Base-by-base conservation (phyloP, 768 basidiomycete genomes). In the Lanmaoa pseudosensibilis region DNA sequence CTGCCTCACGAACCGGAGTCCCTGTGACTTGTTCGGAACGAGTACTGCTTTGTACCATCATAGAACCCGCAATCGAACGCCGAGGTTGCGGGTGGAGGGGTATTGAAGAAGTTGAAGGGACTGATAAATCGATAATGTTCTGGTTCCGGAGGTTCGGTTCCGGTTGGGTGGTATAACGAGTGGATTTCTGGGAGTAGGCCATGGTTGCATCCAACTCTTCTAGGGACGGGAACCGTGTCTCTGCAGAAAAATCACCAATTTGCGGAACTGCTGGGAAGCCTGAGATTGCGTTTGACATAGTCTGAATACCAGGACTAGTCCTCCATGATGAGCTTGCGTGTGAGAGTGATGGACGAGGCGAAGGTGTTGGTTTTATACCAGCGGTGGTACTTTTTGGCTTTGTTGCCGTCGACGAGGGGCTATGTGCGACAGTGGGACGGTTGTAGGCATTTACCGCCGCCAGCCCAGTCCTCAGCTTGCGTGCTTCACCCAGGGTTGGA, bases 221-320 rank as follows among this genome's bases (percentile, higher is more conserved):
- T 40, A 97, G 74, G 1, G 94, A 90, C 0, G 94, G 94, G 70
- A 91, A 97, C 50, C 91, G 80, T 32, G 84, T 80, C 70, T 94
- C 92, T 18, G 78, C 81, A 41, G 80, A 75, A 23, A 79, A 67
- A 32, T 79, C 76, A 21, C 79, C 76, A 39, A 67, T 65, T 39
- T 74, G 75, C 18, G 65, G 67, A 55, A 78, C 67, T 21, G 68
- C 59, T 11, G 69, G 57, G 9, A n/a, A n/a, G n/a, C n/a, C n/a
- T n/a, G 75, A 55, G 27, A 73, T 69, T 15, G 82, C 77, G 18
- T 71, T 74, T 7, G 78, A 72, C 52, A 50, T 30, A 21, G 62
- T 50, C 21, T 64, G 67, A 34, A 33, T 39, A 45, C 60, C 55
- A 39, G 65, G 55, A 56, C 47, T 51, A 18, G 46, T 54, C 55